Conservation (phyloP, 1,139 yeast genomes). For the Magnusiomyces suaveolens region DNA sequence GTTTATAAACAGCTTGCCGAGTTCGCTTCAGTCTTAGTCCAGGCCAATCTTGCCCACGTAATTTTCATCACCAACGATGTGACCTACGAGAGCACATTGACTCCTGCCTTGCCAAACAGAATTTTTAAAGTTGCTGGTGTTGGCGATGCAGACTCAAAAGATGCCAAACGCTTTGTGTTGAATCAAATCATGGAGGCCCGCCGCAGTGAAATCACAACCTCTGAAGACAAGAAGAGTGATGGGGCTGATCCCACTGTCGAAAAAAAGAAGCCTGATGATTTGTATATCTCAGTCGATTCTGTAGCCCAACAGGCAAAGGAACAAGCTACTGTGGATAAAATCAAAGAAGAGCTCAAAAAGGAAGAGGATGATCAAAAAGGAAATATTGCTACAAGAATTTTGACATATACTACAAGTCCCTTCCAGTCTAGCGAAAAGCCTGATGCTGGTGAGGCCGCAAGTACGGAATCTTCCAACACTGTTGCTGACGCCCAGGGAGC, state of each 20-base stretch:
- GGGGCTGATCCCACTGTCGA: conserved; percentile 3
- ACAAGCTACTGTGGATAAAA: conserved; percentile 16
- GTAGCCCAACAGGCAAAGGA: not conserved
- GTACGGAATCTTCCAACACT: not conserved
- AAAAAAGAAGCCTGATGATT: not conserved
- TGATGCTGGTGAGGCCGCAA: conserved; percentile 1
- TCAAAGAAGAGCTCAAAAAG: conserved; percentile 14
- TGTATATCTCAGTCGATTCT: not conserved
- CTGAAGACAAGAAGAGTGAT: not conserved
- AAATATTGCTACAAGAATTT: not conserved
- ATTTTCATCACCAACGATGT: conserved; percentile 78
- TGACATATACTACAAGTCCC: not conserved
- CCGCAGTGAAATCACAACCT: conserved; percentile 11
- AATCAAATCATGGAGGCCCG: conserved; percentile 39
- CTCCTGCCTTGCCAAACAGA: conserved; percentile 66
- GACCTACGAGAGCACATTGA: conserved; percentile 58
- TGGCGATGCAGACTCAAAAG: conserved; percentile 68
- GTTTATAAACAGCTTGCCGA: conserved; percentile 72
- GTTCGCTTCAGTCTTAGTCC: conserved; percentile 76
- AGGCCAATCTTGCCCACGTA: conserved; percentile 80
- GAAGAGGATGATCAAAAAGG: not conserved
- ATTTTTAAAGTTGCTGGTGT: conserved; percentile 67
- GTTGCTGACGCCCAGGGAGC: conserved; percentile 4
- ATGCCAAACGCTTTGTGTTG: conserved; percentile 63
- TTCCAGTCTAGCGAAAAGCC: not conserved